Conservation (phyloP, 2,329 filamentous ascomycete species). For the Fusarium denticulatum region DNA sequence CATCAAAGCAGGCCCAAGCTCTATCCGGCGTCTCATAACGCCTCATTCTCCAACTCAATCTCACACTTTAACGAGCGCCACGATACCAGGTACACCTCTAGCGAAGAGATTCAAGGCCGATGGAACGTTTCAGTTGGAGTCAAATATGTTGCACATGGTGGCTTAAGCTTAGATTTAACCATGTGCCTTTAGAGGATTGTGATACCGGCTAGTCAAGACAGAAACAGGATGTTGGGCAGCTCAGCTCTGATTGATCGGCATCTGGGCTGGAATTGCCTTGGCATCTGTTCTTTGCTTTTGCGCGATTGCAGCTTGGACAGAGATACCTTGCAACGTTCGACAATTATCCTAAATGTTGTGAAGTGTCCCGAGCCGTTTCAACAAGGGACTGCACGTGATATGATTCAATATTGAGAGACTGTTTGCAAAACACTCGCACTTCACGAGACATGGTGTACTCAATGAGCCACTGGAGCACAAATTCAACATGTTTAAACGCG, state of each 20-base stretch:
- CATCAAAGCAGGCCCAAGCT: neutral
- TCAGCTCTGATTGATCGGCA: neutral
- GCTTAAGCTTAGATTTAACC: neutral
- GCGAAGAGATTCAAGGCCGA: neutral
- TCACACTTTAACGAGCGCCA: neutral
- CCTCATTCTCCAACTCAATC: neutral
- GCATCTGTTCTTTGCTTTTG: fast-evolving
- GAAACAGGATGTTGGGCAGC: neutral
- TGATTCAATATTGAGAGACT: neutral
- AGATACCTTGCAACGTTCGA: fast-evolving
- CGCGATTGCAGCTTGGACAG: neutral
- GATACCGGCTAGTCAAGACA: neutral
- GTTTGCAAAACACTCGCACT: no score
- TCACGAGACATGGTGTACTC: neutral
- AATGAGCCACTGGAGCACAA: neutral
- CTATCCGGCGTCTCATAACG: neutral
- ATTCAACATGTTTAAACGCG: neutral
- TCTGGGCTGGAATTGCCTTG: neutral
- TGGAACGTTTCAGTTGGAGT: neutral
- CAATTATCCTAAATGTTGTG: fast-evolving
- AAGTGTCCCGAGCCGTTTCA: neutral
- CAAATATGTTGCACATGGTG: neutral
- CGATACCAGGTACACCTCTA: neutral
- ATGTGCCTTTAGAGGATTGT: neutral
- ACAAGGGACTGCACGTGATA: neutral